phyloP scores from a whole-genome alignment of 371 early-diverging fungal species.

The Syncephalastrum racemosum region DNA sequence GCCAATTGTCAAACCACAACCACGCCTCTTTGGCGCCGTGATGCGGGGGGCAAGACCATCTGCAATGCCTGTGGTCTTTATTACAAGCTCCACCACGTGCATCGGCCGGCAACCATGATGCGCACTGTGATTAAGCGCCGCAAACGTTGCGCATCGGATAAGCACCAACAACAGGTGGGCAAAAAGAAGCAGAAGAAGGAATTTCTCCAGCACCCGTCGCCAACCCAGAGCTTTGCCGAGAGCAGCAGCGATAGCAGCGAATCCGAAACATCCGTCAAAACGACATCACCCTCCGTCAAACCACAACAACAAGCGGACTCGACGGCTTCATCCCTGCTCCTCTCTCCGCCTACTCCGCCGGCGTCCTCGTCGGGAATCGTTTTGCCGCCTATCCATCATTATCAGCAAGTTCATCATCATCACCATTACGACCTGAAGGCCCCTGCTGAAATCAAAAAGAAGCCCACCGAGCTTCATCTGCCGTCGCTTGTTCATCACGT shows the following conservation, averaged over 20 bases:
- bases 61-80: slow-evolving; percentile 88
- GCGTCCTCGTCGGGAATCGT: slow-evolving; percentile 8
- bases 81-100: slow-evolving; percentile 67
- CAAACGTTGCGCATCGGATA: slow-evolving; percentile 33
- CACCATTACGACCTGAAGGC: not conserved
- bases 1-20: slow-evolving; percentile 74
- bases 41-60: slow-evolving; percentile 62
- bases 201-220: not conserved
- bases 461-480: not conserved
- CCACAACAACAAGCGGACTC: slow-evolving; percentile 1
- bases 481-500: not conserved
- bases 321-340: slow-evolving; percentile 7
- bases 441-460: not conserved
- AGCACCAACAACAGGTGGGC: slow-evolving; percentile 7
- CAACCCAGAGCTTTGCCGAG: not conserved
- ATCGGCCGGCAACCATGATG: slow-evolving; percentile 60
- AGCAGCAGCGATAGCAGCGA: not conserved
- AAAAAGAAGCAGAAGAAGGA: slow-evolving; percentile 1
- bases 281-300: slow-evolving; percentile 5
- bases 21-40: slow-evolving; percentile 84
- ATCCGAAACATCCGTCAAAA: not conserved
- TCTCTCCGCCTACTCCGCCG: slow-evolving; percentile 9
- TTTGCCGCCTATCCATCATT: slow-evolving; percentile 16
- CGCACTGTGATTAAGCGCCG: slow-evolving; percentile 58
- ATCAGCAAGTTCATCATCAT: not conserved